A percentile compares a stretch with the other conserved stretches of the same genome.
phyloP scores from a whole-genome alignment of 768 basidiomycete genomes.

The Nidularia sp. region DNA sequence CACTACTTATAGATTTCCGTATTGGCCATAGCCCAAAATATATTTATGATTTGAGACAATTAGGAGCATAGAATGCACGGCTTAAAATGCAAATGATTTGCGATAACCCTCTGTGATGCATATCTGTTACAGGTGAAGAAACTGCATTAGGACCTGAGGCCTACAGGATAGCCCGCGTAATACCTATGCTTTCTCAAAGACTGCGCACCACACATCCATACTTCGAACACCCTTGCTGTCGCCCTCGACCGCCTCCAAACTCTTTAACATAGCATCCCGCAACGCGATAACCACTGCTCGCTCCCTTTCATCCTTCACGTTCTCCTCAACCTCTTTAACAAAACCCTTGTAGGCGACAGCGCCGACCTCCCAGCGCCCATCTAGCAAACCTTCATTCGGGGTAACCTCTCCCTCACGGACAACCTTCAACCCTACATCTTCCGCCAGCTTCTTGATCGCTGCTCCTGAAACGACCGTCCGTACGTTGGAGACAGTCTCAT shows the following conservation, averaged over 20 bases:
- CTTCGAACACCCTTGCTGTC: slow-evolving; percentile 13
- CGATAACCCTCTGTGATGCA: too few species aligned
- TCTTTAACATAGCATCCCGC: slow-evolving; percentile 18
- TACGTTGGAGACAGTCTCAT: slow-evolving; percentile 21
- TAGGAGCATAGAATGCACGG: too few species aligned
- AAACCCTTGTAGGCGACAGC: slow-evolving; percentile 16
- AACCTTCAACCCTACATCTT: slow-evolving; percentile 14
- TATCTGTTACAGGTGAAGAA: too few species aligned
- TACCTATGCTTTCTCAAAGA: slow-evolving; percentile 7
- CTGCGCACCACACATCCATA: slow-evolving; percentile 28
- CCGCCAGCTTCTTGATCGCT: slow-evolving; percentile 20
- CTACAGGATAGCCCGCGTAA: not conserved
- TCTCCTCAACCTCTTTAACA: slow-evolving; percentile 13
- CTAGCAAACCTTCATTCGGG: slow-evolving; percentile 18
- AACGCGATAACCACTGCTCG: slow-evolving; percentile 22
- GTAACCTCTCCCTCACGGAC: slow-evolving; percentile 13
- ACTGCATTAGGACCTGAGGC: too few species aligned
- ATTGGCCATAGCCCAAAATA: too few species aligned
- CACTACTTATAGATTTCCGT: too few species aligned
- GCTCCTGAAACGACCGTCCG: slow-evolving; percentile 29
- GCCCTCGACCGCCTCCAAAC: slow-evolving; percentile 5
- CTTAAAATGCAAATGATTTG: too few species aligned
- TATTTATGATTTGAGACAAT: too few species aligned
- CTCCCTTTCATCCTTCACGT: slow-evolving; percentile 24
- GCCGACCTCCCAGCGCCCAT: slow-evolving; percentile 30